phyloP scores from a whole-genome alignment of 345 rosid genomes.

The Salix koriyanagi region DNA sequence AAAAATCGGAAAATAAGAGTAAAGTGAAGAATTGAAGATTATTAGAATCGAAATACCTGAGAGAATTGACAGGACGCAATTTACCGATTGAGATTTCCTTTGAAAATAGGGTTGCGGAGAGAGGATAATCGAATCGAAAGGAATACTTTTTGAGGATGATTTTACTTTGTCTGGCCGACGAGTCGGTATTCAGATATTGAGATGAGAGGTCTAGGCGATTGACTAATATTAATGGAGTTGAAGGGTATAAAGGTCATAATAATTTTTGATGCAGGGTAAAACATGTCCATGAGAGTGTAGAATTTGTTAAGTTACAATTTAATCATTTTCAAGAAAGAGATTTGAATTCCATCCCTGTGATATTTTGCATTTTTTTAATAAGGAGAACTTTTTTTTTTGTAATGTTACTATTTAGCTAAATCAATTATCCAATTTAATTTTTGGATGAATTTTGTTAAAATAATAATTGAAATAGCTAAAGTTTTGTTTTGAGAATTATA shows the following conservation, averaged over 20 bases:
- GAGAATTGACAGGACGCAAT: neutral
- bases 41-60: conserved; percentile 9
- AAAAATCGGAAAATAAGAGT: neutral
- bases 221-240: neutral
- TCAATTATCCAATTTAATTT: too few species aligned
- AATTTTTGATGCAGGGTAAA: neutral
- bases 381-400: too few species aligned
- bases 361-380: too few species aligned
- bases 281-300: neutral
- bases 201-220: neutral
- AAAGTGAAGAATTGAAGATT: neutral
- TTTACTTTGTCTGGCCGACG: neutral
- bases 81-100: neutral
- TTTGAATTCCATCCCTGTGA: too few species aligned
- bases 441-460: neutral
- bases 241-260: neutral
- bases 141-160: neutral
- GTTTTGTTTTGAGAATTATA: neutral
- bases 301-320: neutral
- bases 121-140: too few species aligned
- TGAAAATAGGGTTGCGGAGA: conserved; percentile 17
- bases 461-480: neutral
- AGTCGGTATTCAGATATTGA: neutral
- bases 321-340: neutral
- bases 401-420: neutral